Percentiles rank a stretch among this genome's conserved stretches.
These are phyloP conservation scores for Phytophthora tubulina DNA, from an alignment of 352 stramenopile genomes.

Conservation along the genomic window DNA sequence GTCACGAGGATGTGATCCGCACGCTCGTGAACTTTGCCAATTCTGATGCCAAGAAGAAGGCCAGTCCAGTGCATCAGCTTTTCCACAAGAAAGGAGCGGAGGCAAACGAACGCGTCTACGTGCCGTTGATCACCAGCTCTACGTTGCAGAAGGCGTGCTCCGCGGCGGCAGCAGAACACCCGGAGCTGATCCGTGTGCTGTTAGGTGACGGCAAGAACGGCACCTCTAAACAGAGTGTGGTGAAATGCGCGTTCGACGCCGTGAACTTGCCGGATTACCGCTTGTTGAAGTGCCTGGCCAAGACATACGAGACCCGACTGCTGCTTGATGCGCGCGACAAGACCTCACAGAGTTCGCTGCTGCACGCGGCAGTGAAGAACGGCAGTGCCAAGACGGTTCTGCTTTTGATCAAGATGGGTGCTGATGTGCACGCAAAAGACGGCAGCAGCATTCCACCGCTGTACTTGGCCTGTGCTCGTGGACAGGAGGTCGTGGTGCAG, in stretches of 20 bases:
- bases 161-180: constrained; percentile 57
- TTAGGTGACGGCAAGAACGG: constrained; percentile 58
- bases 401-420: constrained; percentile 68
- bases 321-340: constrained; percentile 57
- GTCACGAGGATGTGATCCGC: constrained; percentile 53
- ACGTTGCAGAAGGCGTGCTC: constrained; percentile 58
- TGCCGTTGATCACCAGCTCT: constrained; percentile 47
- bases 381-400: constrained; percentile 62
- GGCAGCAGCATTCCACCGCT: constrained; percentile 72
- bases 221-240: constrained; percentile 41
- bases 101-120: constrained; percentile 28
- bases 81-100: constrained; percentile 47
- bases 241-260: constrained; percentile 61
- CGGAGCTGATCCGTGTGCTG: constrained; percentile 52
- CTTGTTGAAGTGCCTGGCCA: constrained; percentile 63
- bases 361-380: constrained; percentile 72
- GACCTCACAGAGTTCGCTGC: constrained; percentile 57
- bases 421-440: constrained; percentile 74
- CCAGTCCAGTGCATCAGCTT: constrained; percentile 44
- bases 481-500: constrained; percentile 67
- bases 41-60: constrained; percentile 37
- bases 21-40: constrained; percentile 51
- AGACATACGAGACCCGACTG: constrained; percentile 54
- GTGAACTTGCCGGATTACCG: constrained; percentile 57
- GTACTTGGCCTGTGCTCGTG: constrained; percentile 82